phyloP scores from a whole-genome alignment of 2,329 filamentous ascomycete genomes.

The Fusarium chaquense region DNA sequence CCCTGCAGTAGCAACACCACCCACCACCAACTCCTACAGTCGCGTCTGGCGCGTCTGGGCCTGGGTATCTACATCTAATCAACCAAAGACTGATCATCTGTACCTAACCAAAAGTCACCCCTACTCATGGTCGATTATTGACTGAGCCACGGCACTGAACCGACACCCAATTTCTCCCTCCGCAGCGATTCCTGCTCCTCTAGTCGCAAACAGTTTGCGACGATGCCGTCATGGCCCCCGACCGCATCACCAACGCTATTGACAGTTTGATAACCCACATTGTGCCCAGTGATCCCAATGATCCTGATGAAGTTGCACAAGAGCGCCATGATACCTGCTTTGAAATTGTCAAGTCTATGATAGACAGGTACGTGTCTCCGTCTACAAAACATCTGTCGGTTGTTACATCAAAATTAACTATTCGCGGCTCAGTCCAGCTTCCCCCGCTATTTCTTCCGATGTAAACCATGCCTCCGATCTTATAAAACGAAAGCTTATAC shows the following conservation, averaged over 20 bases:
- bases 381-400: not conserved
- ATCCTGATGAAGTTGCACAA: constrained; percentile 76
- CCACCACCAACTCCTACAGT: constrained; percentile 41
- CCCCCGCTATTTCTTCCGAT: constrained; percentile 72
- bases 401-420: constrained; percentile 2
- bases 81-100: constrained; percentile 22
- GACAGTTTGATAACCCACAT: constrained; percentile 82
- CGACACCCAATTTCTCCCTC: not conserved
- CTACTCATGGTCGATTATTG: constrained; percentile 1
- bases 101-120: not conserved
- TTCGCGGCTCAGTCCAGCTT: constrained; percentile 56
- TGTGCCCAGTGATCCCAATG: constrained; percentile 73
- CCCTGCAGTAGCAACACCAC: constrained; percentile 32
- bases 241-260: constrained; percentile 82
- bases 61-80: constrained; percentile 13
- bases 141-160: not conserved
- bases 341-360: constrained; percentile 62
- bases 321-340: constrained; percentile 75
- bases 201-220: constrained; percentile 47
- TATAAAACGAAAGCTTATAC: constrained; percentile 88
- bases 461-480: constrained; percentile 93
- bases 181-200: not conserved
- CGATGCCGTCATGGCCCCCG: constrained; percentile 68
- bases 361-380: constrained; percentile 59
- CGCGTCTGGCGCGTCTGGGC: constrained; percentile 48